Percentiles rank a stretch among this genome's conserved stretches.
phyloP scores from a whole-genome alignment of 148 eudicot species.

The Salicornia ramosissima region DNA sequence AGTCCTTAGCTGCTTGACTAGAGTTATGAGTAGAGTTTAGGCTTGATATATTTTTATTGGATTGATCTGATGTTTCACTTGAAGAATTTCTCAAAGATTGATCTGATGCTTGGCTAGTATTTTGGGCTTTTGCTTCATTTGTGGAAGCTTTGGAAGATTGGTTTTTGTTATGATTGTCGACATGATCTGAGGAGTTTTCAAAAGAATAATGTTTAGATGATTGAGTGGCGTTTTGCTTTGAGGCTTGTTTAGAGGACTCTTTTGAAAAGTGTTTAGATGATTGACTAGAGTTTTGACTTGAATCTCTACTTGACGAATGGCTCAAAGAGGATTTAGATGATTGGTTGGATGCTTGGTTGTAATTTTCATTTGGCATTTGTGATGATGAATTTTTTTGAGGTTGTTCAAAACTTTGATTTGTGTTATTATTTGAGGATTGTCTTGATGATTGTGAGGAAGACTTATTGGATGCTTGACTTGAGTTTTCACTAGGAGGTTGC shows the following conservation, averaged over 20 bases:
- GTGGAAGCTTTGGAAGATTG: not conserved
- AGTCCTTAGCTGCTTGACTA: not conserved
- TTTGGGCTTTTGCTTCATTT: not conserved
- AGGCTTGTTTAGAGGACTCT: not conserved
- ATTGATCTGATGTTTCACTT: not conserved
- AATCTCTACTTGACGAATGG: not conserved
- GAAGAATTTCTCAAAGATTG: not conserved
- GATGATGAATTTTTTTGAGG: not conserved
- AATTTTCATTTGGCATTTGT: not conserved
- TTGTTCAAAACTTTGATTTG: not conserved
- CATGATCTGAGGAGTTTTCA: not conserved
- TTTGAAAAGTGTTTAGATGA: not conserved
- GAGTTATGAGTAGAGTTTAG: not conserved
- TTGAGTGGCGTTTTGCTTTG: not conserved
- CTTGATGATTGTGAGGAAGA: not conserved
- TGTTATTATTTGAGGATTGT: not conserved
- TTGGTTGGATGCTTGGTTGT: not conserved
- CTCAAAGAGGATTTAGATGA: not conserved
- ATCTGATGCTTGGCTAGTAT: not conserved
- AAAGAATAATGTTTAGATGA: not conserved
- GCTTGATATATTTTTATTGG: not conserved
- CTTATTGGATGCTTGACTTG: not conserved
- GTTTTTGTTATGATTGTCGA: not conserved
- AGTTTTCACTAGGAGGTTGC: not conserved
- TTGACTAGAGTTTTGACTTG: constrained; percentile 3